Base-by-base conservation (phyloP, 83 land plant species). In the Diphasiastrum complanatum region DNA sequence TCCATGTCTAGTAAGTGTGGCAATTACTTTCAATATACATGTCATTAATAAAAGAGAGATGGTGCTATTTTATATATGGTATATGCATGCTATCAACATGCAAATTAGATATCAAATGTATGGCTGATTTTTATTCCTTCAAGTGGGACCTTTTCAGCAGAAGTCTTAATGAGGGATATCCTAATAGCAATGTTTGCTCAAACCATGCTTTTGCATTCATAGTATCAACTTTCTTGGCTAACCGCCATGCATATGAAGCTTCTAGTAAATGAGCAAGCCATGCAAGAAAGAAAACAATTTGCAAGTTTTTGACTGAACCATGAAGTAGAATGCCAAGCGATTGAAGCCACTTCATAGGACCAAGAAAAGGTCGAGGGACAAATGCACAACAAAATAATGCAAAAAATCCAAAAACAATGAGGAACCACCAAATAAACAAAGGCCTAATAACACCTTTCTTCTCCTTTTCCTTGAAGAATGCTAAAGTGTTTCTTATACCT, bases 171-270 rank as follows among this genome's bases (percentile, higher is more conserved):
- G 97, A 91, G 31, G 82, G 74, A 45, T 73, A 51, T 4, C 97
- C 97, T 16, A 91, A 69, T 18, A 60, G 72, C 24, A 82, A 32
- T 40, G 95, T 91, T 66, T 87, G 97, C 95, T 80, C 82, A 47
- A 84, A 77, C 97, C 97, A 91, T 16, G 81, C 87, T 60, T 26
- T 82, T 28, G 81, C 54, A 64, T 91, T 91, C 11, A 53, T 64
- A 27, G 81, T 89, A 66, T 91, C 97, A 23, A 80, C 97, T 45
- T 60, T 73, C 49, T 40, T 82, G 28, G 97, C 84, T 33, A 91
- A 54, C 45, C 37, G 20, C 86, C 88, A 84, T n/a, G 95, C 97
- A 71, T 84, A 91, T 4, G 66, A 3, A 29, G 73, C 95, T 65
- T 91, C 95, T 1, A 55, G 64, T n/a, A 81, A 29, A 70, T 91